Base-by-base conservation (phyloP, 208 protist genomes). In the Tetramitus jugosus region DNA sequence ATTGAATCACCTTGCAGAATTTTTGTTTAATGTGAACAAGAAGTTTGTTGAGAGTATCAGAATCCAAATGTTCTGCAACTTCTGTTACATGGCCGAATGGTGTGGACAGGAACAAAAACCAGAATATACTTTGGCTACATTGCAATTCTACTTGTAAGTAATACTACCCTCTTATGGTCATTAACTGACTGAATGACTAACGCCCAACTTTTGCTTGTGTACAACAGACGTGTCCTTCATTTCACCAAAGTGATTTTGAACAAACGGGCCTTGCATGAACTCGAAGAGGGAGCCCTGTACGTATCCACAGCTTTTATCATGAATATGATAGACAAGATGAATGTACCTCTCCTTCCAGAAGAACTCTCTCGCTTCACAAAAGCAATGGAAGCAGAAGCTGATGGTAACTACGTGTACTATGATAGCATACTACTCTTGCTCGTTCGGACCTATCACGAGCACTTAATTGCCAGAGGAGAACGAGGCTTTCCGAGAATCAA, bases 91-190 rank as follows among this genome's bases (percentile, higher is more conserved):
- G 8, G 13, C 62, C 7, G 62, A 69, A 69, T 69, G 62, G 62
- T 37, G 20, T 43, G 62, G 39, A 29, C 6, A 43, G 23, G 43
- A 7, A 0, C 13, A 13, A 42, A 26, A 14, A n/a, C 37, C 31
- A 10, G 37, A 69, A 45, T 69, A 69, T 43, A 69, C 31, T 2
- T 43, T 69, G 3, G 14, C 13, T n/a, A 69, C 62, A n/a, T 29
- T 69, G 7, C 62, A 69, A 69, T 69, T 69, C 33, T 69, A 69
- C 35, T 40, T 69, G 62, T 45, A 43, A 43, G n/a, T n/a, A n/a
- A n/a, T n/a, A n/a, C n/a, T n/a, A n/a, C n/a, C n/a, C 35, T 37
- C 31, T 26, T 3, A 31, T 31, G 6, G 31, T 60, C 3, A 4
- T 31, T 60, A 33, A 3, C 31, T 33, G 7, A n/a, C n/a, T n/a